phyloP scores from a whole-genome alignment of 495 filamentous ascomycete species.

The Aspergillus egyptiacus region DNA sequence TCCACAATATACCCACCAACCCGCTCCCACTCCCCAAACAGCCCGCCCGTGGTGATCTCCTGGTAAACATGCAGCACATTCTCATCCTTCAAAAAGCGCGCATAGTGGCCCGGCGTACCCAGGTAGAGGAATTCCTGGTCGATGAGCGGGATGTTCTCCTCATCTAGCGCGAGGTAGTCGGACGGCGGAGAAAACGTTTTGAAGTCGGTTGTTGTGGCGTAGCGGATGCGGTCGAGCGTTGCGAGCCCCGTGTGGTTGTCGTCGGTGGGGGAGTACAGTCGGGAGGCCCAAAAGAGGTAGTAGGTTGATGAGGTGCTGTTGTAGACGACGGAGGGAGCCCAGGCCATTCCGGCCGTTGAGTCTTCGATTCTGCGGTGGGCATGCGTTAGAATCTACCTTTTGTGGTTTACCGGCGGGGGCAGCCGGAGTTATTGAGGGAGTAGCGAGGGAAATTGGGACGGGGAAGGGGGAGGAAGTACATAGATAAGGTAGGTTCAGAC shows the following conservation, averaged over 20 bases:
- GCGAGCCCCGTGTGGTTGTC: constrained; percentile 1
- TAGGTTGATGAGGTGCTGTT: constrained; percentile 5
- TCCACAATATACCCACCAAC: background rate
- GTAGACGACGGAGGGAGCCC: constrained; percentile 9
- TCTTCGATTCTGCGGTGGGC: constrained; percentile 3
- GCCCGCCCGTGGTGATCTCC: constrained; percentile 5
- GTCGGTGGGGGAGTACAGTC: background rate
- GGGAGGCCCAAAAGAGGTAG: constrained; percentile 12
- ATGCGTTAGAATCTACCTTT: background rate
- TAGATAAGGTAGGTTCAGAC: constrained; percentile 5
- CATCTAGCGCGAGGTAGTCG: constrained; percentile 11
- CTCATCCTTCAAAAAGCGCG: constrained; percentile 9
- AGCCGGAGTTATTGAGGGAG: too few relatives aligned
- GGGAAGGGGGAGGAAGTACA: background rate
- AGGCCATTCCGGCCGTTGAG: constrained; percentile 8
- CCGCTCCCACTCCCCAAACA: constrained; percentile 10
- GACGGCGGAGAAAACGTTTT: constrained; percentile 1
- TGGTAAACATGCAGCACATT: constrained; percentile 9
- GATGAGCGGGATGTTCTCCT: constrained; percentile 6
- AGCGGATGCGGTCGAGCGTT: constrained; percentile 10
- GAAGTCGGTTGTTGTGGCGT: constrained; percentile 11
- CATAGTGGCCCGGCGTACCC: background rate
- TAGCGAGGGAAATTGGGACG: too few relatives aligned
- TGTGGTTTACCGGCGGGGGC: too few relatives aligned
- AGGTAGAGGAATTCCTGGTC: constrained; percentile 13